These are phyloP conservation scores for Mimosa pudica DNA, from an alignment of 306 rosid genomes.

Conservation along the genomic window DNA sequence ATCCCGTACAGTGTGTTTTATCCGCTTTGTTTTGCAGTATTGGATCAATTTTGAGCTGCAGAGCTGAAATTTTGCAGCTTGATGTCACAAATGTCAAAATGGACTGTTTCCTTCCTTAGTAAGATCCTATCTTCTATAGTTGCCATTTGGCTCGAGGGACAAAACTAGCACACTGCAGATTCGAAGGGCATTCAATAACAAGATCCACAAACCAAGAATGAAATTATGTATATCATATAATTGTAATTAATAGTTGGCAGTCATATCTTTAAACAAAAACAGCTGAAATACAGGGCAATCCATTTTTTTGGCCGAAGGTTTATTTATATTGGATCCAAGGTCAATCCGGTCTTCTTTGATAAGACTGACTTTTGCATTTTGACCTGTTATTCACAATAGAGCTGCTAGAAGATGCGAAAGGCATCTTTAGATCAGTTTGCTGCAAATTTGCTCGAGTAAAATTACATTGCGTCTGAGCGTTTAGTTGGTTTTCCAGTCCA, in stretches of 20 bases:
- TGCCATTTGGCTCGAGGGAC: not conserved
- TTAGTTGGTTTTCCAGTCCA: not conserved
- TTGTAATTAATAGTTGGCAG: not conserved
- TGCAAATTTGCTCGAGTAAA: not conserved
- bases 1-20: not conserved
- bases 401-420: not conserved
- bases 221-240: not conserved
- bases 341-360: not conserved
- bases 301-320: no score
- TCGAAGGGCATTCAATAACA: not conserved
- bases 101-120: slow-evolving; percentile 63
- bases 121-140: slow-evolving; percentile 23
- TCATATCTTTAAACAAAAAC: not conserved
- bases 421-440: not conserved
- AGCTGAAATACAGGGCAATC: no score
- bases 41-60: slow-evolving; percentile 81
- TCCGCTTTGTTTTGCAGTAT: slow-evolving; percentile 50
- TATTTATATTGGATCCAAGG: no score
- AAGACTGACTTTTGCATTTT: not conserved
- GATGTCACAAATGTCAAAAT: slow-evolving; percentile 93
- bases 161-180: not conserved
- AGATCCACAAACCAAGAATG: not conserved
- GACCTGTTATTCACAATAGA: not conserved
- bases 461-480: not conserved
- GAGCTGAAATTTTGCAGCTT: slow-evolving; percentile 86